A percentile compares a stretch with the other conserved stretches of the same genome.
Evolutionary conservation across 345 rosid genomes (phyloP).

Genomic region (Brassica carinata): DNA sequence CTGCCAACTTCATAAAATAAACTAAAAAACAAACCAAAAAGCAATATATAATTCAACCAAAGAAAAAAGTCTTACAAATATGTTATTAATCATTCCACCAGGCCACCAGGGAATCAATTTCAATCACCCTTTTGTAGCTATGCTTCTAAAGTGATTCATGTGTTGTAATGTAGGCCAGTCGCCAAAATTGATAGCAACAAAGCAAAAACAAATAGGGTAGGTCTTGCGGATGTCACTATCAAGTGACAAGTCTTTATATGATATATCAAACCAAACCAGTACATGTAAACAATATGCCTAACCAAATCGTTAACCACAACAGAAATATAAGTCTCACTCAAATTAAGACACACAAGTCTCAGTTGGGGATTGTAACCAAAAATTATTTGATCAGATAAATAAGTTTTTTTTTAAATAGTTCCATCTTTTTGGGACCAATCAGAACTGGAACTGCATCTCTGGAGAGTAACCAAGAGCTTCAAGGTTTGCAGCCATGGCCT

Average conservation of each 20-base stretch:
- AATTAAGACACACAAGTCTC: slow-evolving; percentile 19
- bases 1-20: slow-evolving; percentile 12
- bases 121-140: not conserved
- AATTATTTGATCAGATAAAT: slow-evolving; percentile 27
- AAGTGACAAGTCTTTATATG: not conserved
- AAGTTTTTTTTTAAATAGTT: not conserved
- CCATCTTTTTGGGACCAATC: slow-evolving; percentile 29
- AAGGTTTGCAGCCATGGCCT: slow-evolving; percentile 89
- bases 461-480: slow-evolving; percentile 74
- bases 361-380: slow-evolving; percentile 14
- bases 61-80: not conserved
- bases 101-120: not conserved
- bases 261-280: slow-evolving; percentile 6
- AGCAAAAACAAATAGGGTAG: slow-evolving; percentile 3
- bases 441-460: slow-evolving; percentile 98
- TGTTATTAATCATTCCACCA: not conserved
- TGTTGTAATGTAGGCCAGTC: not conserved
- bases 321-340: slow-evolving; percentile 23
- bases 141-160: slow-evolving; percentile 17
- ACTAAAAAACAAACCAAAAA: not conserved
- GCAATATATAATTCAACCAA: not conserved
- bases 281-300: not conserved
- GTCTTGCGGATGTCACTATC: slow-evolving; percentile 23
- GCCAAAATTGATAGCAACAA: slow-evolving; percentile 19
- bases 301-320: slow-evolving; percentile 12